Conservation (phyloP, 345 rosid species). For the Pugionium cornutum region DNA sequence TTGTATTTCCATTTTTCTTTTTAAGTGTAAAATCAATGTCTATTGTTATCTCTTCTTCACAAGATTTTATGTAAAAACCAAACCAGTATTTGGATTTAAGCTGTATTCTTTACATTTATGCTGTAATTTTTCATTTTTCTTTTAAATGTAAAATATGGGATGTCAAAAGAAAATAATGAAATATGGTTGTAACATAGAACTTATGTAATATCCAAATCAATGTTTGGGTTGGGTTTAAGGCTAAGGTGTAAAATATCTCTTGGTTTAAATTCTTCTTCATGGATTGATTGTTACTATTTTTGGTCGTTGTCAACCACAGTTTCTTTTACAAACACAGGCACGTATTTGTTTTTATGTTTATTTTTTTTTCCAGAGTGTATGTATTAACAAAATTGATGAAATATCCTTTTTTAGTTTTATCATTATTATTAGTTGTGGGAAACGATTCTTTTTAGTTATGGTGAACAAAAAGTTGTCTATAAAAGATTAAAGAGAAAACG, state of each 20-base stretch:
- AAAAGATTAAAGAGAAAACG: background rate
- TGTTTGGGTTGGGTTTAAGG: too few relatives aligned
- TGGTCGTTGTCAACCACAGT: background rate
- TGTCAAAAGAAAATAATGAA: too few relatives aligned
- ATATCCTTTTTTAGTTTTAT: background rate
- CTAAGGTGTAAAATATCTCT: too few relatives aligned
- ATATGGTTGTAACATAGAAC: too few relatives aligned
- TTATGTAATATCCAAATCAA: too few relatives aligned
- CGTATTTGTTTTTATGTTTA: background rate
- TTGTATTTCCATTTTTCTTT: constrained; percentile 9
- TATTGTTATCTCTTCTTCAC: background rate
- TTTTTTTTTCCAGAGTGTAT: background rate
- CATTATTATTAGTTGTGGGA: background rate
- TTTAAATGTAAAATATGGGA: too few relatives aligned
- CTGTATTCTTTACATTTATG: background rate
- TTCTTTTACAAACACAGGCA: background rate
- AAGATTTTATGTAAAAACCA: constrained; percentile 12
- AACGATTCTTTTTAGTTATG: constrained; percentile 1
- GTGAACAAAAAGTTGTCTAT: constrained; percentile 9
- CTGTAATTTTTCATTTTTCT: too few relatives aligned
- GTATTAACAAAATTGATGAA: background rate
- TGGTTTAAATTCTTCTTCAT: background rate
- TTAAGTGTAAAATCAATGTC: constrained; percentile 23
- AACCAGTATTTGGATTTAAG: constrained; percentile 15
- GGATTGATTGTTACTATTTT: background rate